Evolutionary conservation across 352 stramenopile genomes (phyloP).

Genomic region (Phytophthora tubulina): DNA sequence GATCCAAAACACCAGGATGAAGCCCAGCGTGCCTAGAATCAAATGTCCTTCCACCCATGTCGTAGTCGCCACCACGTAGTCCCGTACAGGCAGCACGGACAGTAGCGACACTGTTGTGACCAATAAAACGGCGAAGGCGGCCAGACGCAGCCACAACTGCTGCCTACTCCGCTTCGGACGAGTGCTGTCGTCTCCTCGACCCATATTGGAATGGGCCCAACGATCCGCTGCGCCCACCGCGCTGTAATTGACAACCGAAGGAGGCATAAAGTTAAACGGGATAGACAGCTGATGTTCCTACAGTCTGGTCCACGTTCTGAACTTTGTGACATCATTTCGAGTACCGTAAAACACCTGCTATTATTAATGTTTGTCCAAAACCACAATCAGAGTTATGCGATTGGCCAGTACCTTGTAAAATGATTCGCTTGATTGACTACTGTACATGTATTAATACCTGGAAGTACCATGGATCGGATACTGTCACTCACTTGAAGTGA

Average conservation of each 20-base stretch:
- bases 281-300: neutral
- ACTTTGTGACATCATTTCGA: neutral
- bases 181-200: neutral
- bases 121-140: constrained; percentile 24
- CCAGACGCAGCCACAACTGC: constrained; percentile 43
- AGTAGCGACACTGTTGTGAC: constrained; percentile 33
- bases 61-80: constrained; percentile 49
- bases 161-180: constrained; percentile 1
- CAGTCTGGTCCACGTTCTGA: constrained; percentile 2
- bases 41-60: constrained; percentile 64
- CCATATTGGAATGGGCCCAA: constrained; percentile 24
- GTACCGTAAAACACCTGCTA: too few species aligned
- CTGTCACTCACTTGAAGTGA: too few species aligned
- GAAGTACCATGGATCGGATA: too few species aligned
- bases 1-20: constrained; percentile 67
- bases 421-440: too few species aligned
- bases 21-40: constrained; percentile 58
- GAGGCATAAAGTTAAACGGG: constrained; percentile 18
- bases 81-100: constrained; percentile 57
- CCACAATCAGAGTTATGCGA: too few species aligned
- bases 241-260: constrained; percentile 37
- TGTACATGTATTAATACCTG: too few species aligned
- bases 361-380: too few species aligned
- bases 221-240: constrained; percentile 21
- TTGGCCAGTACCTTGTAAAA: too few species aligned